Conservation (phyloP, 2,329 filamentous ascomycete genomes). For the Colletotrichum magnum region DNA sequence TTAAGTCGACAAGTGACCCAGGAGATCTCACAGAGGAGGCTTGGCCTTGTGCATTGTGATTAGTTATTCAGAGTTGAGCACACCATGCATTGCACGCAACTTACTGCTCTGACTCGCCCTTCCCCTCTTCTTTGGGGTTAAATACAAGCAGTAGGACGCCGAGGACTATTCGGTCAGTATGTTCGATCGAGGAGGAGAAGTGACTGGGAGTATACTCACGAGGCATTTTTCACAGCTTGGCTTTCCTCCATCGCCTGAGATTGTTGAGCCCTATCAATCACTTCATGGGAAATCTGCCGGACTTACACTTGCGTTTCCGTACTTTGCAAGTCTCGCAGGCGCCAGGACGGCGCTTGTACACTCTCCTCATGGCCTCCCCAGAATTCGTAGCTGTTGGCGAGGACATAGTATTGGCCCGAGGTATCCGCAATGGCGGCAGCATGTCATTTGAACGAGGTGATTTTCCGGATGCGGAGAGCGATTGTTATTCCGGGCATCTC, state of each 20-base stretch:
- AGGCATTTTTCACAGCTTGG: constrained; percentile 29
- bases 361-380: neutral
- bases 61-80: neutral
- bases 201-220: neutral
- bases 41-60: neutral
- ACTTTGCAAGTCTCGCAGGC: constrained; percentile 27
- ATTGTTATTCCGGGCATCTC: neutral
- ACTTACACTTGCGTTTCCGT: constrained; percentile 25
- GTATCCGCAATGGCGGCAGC: neutral
- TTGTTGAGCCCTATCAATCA: neutral
- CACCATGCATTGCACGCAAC: too few species aligned
- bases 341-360: constrained; percentile 29
- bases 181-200: neutral
- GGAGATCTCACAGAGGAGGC: neutral
- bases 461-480: neutral
- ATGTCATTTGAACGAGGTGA: neutral
- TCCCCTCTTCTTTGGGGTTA: constrained; percentile 26
- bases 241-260: constrained; percentile 17
- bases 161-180: neutral
- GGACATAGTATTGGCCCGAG: constrained; percentile 4
- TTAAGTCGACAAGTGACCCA: constrained; percentile 3
- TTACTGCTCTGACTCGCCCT: constrained; percentile 20
- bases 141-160: constrained; percentile 13
- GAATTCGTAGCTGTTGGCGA: neutral
- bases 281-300: neutral